Evolutionary conservation across 2,329 filamentous ascomycete genomes (phyloP).

Genomic region (Drechslerella coelobrocha): DNA sequence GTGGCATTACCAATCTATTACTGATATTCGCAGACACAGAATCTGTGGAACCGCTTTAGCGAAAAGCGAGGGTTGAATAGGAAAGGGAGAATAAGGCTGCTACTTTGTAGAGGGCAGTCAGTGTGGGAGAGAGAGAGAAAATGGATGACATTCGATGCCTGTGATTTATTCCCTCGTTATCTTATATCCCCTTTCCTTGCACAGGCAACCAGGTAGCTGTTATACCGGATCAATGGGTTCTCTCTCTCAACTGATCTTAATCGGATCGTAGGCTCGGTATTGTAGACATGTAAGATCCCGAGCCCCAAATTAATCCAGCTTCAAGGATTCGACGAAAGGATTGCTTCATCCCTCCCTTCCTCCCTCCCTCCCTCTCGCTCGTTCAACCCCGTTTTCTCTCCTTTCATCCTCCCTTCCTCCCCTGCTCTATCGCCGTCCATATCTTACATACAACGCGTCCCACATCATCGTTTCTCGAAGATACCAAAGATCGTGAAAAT

Average conservation of each 20-base stretch:
- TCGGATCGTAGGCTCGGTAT: constrained; percentile 21
- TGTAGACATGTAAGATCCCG: neutral
- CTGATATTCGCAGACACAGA: constrained; percentile 25
- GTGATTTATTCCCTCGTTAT: neutral
- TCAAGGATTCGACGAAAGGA: neutral
- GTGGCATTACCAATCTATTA: constrained; percentile 35
- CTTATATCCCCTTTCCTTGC: constrained; percentile 1
- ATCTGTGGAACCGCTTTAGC: constrained; percentile 45
- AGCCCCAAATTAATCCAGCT: neutral
- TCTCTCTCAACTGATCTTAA: constrained; percentile 6
- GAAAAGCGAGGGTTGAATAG: constrained; percentile 23
- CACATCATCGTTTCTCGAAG: neutral
- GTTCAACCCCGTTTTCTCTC: neutral
- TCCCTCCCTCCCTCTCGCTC: neutral
- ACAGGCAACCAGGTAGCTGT: constrained; percentile 24
- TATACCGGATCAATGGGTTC: constrained; percentile 28
- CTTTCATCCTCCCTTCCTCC: neutral
- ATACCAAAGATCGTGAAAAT: neutral
- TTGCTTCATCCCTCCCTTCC: neutral
- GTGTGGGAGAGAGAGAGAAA: no score
- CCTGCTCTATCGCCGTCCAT: neutral
- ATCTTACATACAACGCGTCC: neutral
- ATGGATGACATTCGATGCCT: no score
- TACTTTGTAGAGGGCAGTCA: no score
- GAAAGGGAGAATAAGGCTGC: constrained; percentile 35